A percentile compares a stretch with the other conserved stretches of the same genome.
Conservation (phyloP, 2,329 filamentous ascomycete genomes). For the Hymenotorrendiella dingleyae region DNA sequence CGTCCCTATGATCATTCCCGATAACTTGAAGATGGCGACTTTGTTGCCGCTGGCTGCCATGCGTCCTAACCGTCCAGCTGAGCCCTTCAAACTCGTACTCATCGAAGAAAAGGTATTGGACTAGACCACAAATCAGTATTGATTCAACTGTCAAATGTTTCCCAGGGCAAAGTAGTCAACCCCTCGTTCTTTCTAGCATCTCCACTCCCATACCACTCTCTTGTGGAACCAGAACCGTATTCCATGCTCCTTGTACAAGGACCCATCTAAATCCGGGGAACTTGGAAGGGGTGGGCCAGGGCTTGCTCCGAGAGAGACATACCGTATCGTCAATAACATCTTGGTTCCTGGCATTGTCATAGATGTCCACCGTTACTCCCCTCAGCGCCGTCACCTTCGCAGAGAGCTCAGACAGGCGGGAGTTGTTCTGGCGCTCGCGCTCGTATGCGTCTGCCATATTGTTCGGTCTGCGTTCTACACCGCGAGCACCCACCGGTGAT, state of each 20-base stretch:
- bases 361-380: conserved; percentile 94
- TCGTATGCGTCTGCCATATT: conserved; percentile 72
- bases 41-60: conserved; percentile 93
- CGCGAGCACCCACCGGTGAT: neutral
- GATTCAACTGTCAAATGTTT: neutral
- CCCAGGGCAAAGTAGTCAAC: neutral
- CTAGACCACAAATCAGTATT: no score
- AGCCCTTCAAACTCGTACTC: conserved; percentile 75
- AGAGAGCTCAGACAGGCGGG: conserved; percentile 83
- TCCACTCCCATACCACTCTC: neutral
- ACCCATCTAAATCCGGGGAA: neutral
- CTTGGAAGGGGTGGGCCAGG: neutral
- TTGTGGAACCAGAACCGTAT: neutral
- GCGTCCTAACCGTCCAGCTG: conserved; percentile 71
- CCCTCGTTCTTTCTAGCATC: neutral
- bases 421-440: conserved; percentile 87
- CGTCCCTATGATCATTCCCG: conserved; percentile 69
- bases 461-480: neutral
- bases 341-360: conserved; percentile 88
- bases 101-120: conserved; percentile 89
- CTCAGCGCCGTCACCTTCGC: conserved; percentile 88
- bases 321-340: conserved; percentile 84
- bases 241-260: neutral
- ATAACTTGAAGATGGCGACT: conserved; percentile 82
- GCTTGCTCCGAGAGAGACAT: conserved; percentile 30